Evolutionary conservation across 352 stramenopile species (phyloP).

Genomic region (Pythium brassicae): DNA sequence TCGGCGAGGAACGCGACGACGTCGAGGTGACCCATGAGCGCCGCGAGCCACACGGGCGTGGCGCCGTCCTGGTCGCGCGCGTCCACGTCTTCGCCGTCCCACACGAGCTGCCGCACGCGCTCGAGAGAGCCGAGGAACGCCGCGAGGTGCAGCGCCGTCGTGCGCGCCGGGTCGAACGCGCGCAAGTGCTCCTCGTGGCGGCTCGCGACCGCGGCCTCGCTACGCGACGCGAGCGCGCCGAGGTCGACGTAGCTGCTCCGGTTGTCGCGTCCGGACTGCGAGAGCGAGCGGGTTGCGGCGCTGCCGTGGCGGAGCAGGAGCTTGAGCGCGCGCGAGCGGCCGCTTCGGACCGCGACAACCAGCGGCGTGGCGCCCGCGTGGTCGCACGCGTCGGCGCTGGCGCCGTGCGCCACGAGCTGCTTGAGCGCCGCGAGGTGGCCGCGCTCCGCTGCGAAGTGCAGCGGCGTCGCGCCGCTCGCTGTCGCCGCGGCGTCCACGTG

Average conservation of each 20-base stretch:
- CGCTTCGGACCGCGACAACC: constrained; percentile 23
- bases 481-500: constrained; percentile 15
- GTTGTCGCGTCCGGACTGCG: background rate
- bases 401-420: constrained; percentile 23
- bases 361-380: constrained; percentile 19
- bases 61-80: constrained; percentile 25
- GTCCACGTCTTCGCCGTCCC: constrained; percentile 19
- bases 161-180: constrained; percentile 20
- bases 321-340: constrained; percentile 21
- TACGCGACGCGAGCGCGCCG: background rate
- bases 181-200: constrained; percentile 2
- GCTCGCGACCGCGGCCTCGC: too few relatives aligned
- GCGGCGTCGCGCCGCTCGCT: constrained; percentile 10
- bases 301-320: constrained; percentile 20
- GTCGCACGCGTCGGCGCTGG: constrained; percentile 16
- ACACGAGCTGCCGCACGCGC: constrained; percentile 20
- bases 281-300: background rate
- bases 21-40: constrained; percentile 25
- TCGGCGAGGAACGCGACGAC: constrained; percentile 30
- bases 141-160: constrained; percentile 34
- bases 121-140: constrained; percentile 26
- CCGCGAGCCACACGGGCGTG: constrained; percentile 33
- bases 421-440: constrained; percentile 21
- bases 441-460: constrained; percentile 24
- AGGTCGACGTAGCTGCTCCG: constrained; percentile 1